phyloP scores from a whole-genome alignment of 2,329 filamentous ascomycete genomes.

The Sclerotinia glacialis region DNA sequence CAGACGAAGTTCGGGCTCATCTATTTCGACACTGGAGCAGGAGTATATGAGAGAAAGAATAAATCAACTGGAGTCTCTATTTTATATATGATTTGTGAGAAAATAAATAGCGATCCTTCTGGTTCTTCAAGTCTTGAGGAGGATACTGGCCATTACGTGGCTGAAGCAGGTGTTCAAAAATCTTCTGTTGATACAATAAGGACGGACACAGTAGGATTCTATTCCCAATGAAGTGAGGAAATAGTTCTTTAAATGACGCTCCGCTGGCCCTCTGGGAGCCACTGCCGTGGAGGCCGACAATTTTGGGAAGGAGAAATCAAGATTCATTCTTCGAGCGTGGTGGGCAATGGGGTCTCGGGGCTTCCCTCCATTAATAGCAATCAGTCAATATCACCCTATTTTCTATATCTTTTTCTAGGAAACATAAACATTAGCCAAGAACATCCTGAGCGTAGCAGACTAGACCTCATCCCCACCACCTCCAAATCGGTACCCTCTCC shows the following conservation, averaged over 20 bases:
- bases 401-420: too few species aligned
- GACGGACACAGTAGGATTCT: slow-evolving; percentile 57
- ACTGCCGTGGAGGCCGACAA: too few species aligned
- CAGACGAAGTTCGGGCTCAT: slow-evolving; percentile 38
- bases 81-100: too few species aligned
- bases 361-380: too few species aligned
- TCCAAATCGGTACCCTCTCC: slow-evolving; percentile 49
- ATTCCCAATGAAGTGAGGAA: slow-evolving; percentile 55
- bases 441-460: too few species aligned
- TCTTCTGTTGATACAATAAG: slow-evolving; percentile 25
- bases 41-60: slow-evolving; percentile 54
- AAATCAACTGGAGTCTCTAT: slow-evolving; percentile 45
- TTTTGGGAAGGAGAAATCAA: neutral
- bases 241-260: neutral
- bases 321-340: neutral
- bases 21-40: slow-evolving; percentile 24
- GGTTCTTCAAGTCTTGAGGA: too few species aligned
- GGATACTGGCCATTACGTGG: neutral
- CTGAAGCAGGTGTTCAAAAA: slow-evolving; percentile 25
- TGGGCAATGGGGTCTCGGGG: neutral
- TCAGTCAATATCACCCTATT: too few species aligned
- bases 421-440: too few species aligned
- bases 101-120: neutral
- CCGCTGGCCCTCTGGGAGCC: neutral
- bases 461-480: slow-evolving; percentile 37